Conservation (phyloP, 192 early-diverging fungal species). For the Coemansia sp. region DNA sequence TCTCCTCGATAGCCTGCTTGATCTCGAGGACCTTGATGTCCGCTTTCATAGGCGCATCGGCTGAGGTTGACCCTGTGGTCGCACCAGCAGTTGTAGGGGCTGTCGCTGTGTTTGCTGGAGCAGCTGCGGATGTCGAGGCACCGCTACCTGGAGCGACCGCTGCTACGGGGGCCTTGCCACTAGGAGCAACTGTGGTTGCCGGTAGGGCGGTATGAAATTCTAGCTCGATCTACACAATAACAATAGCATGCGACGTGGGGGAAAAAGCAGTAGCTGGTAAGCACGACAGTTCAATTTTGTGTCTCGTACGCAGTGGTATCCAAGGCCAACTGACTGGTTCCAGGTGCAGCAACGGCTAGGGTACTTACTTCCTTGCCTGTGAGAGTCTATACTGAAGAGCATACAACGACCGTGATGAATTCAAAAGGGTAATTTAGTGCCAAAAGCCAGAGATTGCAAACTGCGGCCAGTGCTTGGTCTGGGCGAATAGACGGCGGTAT, state of each 20-base stretch:
- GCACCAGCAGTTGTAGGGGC: too few relatives aligned
- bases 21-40: conserved; percentile 58
- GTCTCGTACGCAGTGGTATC: background rate
- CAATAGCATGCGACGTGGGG: background rate
- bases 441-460: too few relatives aligned
- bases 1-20: conserved; percentile 92
- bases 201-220: too few relatives aligned
- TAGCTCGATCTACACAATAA: conserved; percentile 69
- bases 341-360: background rate
- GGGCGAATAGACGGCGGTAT: too few relatives aligned
- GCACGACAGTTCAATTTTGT: background rate
- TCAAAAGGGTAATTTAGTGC: background rate
- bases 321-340: background rate
- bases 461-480: too few relatives aligned
- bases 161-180: background rate
- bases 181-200: too few relatives aligned
- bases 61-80: too few relatives aligned
- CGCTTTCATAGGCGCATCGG: background rate
- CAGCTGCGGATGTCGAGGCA: background rate
- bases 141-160: background rate
- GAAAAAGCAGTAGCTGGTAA: background rate
- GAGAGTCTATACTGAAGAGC: conserved; percentile 63
- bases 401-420: too few relatives aligned
- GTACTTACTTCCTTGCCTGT: conserved; percentile 79
- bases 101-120: background rate